Evolutionary conservation across 306 rosid species (phyloP).

Genomic region (Dryas octopetala): DNA sequence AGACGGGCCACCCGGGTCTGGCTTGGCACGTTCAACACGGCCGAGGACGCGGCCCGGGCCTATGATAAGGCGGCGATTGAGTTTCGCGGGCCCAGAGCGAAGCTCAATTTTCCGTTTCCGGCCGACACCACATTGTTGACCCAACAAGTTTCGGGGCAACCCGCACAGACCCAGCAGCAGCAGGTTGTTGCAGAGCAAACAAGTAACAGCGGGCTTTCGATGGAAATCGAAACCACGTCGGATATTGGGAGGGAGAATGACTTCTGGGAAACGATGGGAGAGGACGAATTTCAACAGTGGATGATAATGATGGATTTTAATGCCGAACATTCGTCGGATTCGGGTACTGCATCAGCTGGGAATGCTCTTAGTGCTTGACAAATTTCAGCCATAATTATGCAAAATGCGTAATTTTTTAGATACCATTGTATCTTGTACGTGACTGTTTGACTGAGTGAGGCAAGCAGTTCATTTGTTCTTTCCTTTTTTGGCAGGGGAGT

Average conservation of each 20-base stretch:
- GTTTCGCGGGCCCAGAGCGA: constrained; percentile 90
- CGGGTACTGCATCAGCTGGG: constrained; percentile 39
- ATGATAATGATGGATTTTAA: constrained; percentile 48
- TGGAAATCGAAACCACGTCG: constrained; percentile 4
- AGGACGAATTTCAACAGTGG: constrained; percentile 46
- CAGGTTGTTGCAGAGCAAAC: neutral
- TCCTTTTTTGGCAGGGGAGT: neutral
- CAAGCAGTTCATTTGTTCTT: neutral
- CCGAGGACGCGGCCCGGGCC: constrained; percentile 85
- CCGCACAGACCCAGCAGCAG: neutral
- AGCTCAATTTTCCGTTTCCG: constrained; percentile 71
- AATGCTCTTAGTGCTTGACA: constrained; percentile 29
- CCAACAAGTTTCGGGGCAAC: neutral
- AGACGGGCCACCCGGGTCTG: constrained; percentile 65
- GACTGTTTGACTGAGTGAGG: neutral
- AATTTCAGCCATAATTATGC: neutral
- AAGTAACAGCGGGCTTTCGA: constrained; percentile 7
- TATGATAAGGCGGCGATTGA: constrained; percentile 80
- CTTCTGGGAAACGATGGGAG: constrained; percentile 46
- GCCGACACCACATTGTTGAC: constrained; percentile 43
- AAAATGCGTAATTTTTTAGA: neutral
- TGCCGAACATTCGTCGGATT: constrained; percentile 40
- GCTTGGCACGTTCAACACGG: constrained; percentile 79
- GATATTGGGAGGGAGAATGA: constrained; percentile 30
- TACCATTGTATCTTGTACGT: neutral